Evolutionary conservation across 306 rosid species (phyloP), one percentile per base, ranked within the genome.

Genomic region (Dryas octopetala): DNA sequence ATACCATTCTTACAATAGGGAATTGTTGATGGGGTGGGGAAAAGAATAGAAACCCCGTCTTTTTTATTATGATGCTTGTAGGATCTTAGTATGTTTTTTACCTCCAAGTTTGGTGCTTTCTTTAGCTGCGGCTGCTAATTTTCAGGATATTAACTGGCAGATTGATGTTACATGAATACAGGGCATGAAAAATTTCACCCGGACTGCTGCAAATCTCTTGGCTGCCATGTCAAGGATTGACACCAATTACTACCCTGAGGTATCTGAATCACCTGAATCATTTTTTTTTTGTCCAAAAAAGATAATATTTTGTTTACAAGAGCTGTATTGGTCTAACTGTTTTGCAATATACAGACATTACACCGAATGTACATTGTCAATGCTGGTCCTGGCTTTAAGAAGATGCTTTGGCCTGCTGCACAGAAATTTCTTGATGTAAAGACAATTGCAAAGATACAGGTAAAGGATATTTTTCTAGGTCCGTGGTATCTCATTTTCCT

Each of bases 361-460:
- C 92, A 96, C 85, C 90, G 91, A 51, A 92, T 92, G 97, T 96
- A 86, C 80, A 79, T 96, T 0, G 91, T 96, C 79, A 92, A 96
- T 85, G 99, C 99, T 84, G 98, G 99, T 76, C 75, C 97, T 65
- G 98, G 93, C 55, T 96, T 96, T 84, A 96, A 84, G 83, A 95
- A 84, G 89, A 84, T 96, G 90, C 93, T 96, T 73, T 96, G 99
- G 99, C 98, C 97, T 68, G 92, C 99, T 76, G 98, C 97, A 10
- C 96, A 89, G 74, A 96, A 86, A 73, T 88, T 92, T 86, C 91
- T 92, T 77, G 99, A 96, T 68, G 61, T 87, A 57, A 88, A 96
- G 85, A 96, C 99, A 14, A 79, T 86, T 23, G 85, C 88, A 15
- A 96, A 96, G 89, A 96, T 96, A 84, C 98, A 89, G 88, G 99